These are phyloP conservation scores for Ogataea corticis DNA, from an alignment of 805 yeast genomes.

Conservation along the genomic window DNA sequence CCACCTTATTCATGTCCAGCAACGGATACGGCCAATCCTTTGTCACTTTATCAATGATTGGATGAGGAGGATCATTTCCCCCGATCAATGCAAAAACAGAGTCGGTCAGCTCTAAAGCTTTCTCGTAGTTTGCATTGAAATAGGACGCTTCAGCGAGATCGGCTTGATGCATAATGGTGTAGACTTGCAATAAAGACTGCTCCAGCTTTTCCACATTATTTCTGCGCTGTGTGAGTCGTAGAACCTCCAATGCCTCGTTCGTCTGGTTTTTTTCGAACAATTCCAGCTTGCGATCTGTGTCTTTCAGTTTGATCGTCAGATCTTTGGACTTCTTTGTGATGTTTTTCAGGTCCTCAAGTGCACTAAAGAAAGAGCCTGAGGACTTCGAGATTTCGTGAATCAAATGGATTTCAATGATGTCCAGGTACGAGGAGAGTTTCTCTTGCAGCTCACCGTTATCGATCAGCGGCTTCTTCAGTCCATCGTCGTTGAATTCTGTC, in stretches of 20 bases:
- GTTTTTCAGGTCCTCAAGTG: conserved; percentile 73
- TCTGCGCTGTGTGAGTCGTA: conserved; percentile 51
- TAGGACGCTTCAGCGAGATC: conserved; percentile 51
- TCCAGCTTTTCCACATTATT: conserved; percentile 65
- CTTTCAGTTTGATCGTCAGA: conserved; percentile 49
- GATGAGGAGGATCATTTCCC: conserved; percentile 45
- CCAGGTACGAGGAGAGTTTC: conserved; percentile 77
- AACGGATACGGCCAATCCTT: conserved; percentile 47
- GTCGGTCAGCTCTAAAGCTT: conserved; percentile 58
- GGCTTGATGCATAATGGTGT: conserved; percentile 44
- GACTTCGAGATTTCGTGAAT: conserved; percentile 83
- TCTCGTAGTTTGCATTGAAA: conserved; percentile 46
- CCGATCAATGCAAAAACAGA: conserved; percentile 55
- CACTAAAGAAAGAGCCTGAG: conserved; percentile 80
- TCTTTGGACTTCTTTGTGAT: conserved; percentile 56
- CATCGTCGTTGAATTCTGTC: conserved; percentile 33
- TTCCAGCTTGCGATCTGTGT: conserved; percentile 47
- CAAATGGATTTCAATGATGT: conserved; percentile 77
- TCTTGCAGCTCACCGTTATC: conserved; percentile 68
- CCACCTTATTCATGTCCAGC: conserved; percentile 43
- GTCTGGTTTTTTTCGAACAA: conserved; percentile 51
- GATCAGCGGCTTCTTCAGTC: conserved; percentile 40
- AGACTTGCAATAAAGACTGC: conserved; percentile 57
- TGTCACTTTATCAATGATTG: conserved; percentile 32
- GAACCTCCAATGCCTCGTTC: conserved; percentile 47